These are phyloP conservation scores for Phytophthora ramorum DNA, from an alignment of 352 stramenopile species.

Conservation along the genomic window DNA sequence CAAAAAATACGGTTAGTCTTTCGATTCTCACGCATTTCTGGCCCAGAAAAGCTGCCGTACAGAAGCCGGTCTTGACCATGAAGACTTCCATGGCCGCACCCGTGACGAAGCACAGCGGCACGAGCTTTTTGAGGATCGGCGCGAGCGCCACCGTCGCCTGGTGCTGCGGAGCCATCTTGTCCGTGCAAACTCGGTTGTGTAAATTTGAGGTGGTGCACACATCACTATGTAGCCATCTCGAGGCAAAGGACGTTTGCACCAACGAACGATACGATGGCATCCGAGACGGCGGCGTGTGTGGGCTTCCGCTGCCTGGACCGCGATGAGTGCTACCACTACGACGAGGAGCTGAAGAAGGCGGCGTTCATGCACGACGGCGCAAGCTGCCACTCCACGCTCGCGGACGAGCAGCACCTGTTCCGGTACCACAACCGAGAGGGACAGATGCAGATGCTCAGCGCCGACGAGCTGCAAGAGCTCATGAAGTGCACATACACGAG, in stretches of 20 bases:
- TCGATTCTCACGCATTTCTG: not conserved
- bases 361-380: slow-evolving; percentile 46
- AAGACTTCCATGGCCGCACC: slow-evolving; percentile 87
- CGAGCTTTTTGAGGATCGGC: slow-evolving; percentile 83
- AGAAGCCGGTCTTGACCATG: slow-evolving; percentile 92
- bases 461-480: slow-evolving; percentile 58
- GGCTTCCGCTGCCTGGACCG: slow-evolving; percentile 70
- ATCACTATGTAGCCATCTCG: slow-evolving; percentile 20
- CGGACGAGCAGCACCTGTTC: slow-evolving; percentile 43
- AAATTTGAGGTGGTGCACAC: not conserved
- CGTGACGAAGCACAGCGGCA: slow-evolving; percentile 87
- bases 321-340: slow-evolving; percentile 66
- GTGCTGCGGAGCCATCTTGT: slow-evolving; percentile 33
- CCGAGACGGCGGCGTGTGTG: slow-evolving; percentile 30
- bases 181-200: slow-evolving; percentile 1
- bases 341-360: slow-evolving; percentile 47
- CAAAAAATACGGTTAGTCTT: slow-evolving; percentile 20
- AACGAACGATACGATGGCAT: slow-evolving; percentile 11
- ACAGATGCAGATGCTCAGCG: slow-evolving; percentile 45
- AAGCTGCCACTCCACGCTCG: slow-evolving; percentile 39
- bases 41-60: slow-evolving; percentile 40
- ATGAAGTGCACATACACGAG: slow-evolving; percentile 80
- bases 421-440: slow-evolving; percentile 46
- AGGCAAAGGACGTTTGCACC: slow-evolving; percentile 13
- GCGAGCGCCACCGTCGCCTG: slow-evolving; percentile 54